Base-by-base conservation (phyloP, 2,329 filamentous ascomycete species). In the Ascomycota sp. region DNA sequence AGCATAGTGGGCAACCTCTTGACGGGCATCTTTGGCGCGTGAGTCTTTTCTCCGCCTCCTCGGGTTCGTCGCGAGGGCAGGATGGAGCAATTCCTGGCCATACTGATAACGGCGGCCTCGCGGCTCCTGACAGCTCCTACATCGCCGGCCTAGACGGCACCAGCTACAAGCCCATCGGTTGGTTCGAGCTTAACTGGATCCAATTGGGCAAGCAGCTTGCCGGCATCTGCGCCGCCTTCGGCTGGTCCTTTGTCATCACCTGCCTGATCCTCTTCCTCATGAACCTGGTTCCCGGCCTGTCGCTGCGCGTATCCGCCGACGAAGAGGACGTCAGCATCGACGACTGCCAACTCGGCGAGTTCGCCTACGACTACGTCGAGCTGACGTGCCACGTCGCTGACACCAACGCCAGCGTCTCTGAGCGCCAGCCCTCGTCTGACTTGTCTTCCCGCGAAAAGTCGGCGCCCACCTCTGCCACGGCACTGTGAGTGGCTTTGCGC, bases 311-410 rank as follows among this genome's bases (percentile, higher is more conserved):
- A 33, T 57, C 60, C 10, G 57, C 69, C 38, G 71, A 74, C 41
- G 72, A 75, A 30, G 75, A 80, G 53, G 63, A 79, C 31, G 57
- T 75, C 17, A 75, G 75, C 30, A 55, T 71, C 20, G 78, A 83
- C 43, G 76, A 82, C 43, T 66, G 69, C 47, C 73, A 83, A 56
- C 71, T 82, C 30, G 78, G 78, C 51, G 78, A 85, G 55, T 83
- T 83, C 44, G 77, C 77, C 20, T 83, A 82, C 57, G 77, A 83
- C 50, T 83, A 83, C 49, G 77, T 83, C 41, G 77, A 83, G 65
- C 46, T 70, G 28, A 60, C 59, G 25, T 59, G 65, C 32, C 75
- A 85, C 41, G 69, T 83, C 32, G 55, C 50, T 35, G 61, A 52
- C 33, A 35, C 41, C 17, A 38, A 38, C 7, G 38, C 39, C 32